Percentiles rank a stretch among this genome's conserved stretches.
Conservation (phyloP, 371 early-diverging fungal genomes). For the Fennellomyces sp. region DNA sequence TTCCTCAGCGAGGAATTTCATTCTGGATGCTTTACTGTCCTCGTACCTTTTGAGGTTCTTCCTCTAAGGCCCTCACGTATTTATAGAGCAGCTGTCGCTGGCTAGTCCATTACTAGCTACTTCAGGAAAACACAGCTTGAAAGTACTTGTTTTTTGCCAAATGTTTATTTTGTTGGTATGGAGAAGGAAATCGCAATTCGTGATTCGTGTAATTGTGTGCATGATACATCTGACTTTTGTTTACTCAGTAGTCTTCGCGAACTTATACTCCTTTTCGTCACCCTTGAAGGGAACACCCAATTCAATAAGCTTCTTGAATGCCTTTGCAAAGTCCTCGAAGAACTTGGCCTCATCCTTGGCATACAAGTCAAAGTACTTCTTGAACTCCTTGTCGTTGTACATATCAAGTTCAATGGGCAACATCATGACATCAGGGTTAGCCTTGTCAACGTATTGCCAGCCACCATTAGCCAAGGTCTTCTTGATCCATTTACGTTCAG, state of each 20-base stretch:
- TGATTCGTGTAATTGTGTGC: too few relatives aligned
- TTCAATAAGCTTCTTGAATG: slow-evolving; percentile 84
- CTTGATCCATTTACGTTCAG: slow-evolving; percentile 83
- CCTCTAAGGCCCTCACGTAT: too few relatives aligned
- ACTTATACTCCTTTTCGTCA: slow-evolving; percentile 58
- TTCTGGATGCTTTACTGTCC: too few relatives aligned
- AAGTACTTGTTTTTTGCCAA: too few relatives aligned
- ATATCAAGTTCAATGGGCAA: slow-evolving; percentile 46
- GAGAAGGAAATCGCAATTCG: too few relatives aligned
- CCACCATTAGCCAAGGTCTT: slow-evolving; percentile 81
- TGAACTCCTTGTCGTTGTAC: slow-evolving; percentile 70
- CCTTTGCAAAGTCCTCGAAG: slow-evolving; percentile 85
- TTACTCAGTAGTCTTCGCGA: slow-evolving; percentile 52
- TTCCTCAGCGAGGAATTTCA: too few relatives aligned
- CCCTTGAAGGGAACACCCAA: slow-evolving; percentile 80
- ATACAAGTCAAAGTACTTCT: slow-evolving; percentile 79
- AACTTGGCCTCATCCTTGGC: slow-evolving; percentile 82
- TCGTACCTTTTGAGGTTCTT: too few relatives aligned
- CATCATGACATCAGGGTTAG: slow-evolving; percentile 57
- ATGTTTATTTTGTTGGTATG: too few relatives aligned
- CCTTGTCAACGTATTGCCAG: slow-evolving; percentile 84
- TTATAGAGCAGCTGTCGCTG: too few relatives aligned
- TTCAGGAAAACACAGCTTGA: too few relatives aligned
- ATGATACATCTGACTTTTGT: too few relatives aligned
- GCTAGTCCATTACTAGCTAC: too few relatives aligned